These are phyloP conservation scores for Cylindrodendrum hubeiense DNA, from an alignment of 2,329 filamentous ascomycete species.

Conservation along the genomic window DNA sequence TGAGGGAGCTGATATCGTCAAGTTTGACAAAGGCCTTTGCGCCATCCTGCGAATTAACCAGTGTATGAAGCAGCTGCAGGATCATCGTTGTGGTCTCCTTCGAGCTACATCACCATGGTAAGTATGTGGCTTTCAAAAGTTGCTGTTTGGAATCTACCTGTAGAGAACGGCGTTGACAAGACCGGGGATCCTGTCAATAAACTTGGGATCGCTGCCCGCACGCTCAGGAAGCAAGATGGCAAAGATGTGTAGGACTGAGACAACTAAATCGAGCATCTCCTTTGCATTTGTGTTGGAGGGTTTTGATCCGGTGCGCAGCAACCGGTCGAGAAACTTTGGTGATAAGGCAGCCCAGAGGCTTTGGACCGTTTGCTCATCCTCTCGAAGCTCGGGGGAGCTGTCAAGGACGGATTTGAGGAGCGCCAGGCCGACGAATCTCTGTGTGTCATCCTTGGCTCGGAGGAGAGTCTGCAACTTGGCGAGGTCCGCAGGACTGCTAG, in stretches of 20 bases:
- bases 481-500: constrained; percentile 40
- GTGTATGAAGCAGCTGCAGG: constrained; percentile 67
- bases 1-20: constrained; percentile 66
- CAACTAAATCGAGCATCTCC: constrained; percentile 73
- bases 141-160: constrained; percentile 56
- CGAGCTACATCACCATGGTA: constrained; percentile 53
- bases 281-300: constrained; percentile 59
- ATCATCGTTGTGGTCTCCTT: constrained; percentile 65
- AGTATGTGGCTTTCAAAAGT: not conserved
- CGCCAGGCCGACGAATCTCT: constrained; percentile 75
- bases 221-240: constrained; percentile 66
- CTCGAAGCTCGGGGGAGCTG: constrained; percentile 64
- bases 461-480: constrained; percentile 69
- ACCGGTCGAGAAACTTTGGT: constrained; percentile 72
- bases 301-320: constrained; percentile 67
- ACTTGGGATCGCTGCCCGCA: constrained; percentile 56
- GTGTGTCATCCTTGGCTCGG: constrained; percentile 73
- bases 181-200: constrained; percentile 65
- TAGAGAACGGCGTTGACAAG: constrained; percentile 66
- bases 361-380: constrained; percentile 59
- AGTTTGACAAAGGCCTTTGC: constrained; percentile 61
- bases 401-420: constrained; percentile 76
- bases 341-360: constrained; percentile 71
- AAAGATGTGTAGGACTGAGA: constrained; percentile 74
- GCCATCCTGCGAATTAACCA: constrained; percentile 66